Percentiles rank a stretch among this genome's conserved stretches.
These are phyloP conservation scores for Polygonum aviculare DNA, from an alignment of 148 eudicot species.

Conservation along the genomic window DNA sequence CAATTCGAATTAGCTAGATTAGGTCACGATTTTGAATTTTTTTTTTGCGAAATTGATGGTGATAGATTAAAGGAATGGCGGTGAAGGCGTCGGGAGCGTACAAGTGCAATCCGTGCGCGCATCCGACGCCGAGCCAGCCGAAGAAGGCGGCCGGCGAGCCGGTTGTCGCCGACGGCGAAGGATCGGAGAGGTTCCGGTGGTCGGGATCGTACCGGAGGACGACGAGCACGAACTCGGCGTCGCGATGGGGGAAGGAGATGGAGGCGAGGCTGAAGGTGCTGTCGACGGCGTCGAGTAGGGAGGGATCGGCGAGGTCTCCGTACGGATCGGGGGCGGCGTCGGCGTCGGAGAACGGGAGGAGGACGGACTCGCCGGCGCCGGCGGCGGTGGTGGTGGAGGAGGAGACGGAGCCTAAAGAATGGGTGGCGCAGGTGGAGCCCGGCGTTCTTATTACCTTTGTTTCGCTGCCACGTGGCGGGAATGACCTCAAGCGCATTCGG, in stretches of 20 bases:
- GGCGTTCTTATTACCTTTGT: slow-evolving; percentile 90
- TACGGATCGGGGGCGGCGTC: slow-evolving; percentile 12
- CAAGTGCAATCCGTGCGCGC: slow-evolving; percentile 53
- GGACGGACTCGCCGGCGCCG: slow-evolving; percentile 51
- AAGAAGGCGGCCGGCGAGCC: slow-evolving; percentile 22
- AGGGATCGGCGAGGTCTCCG: slow-evolving; percentile 30
- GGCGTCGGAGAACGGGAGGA: slow-evolving; percentile 47
- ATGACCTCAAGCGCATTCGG: slow-evolving; percentile 88
- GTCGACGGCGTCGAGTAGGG: slow-evolving; percentile 38
- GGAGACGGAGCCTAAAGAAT: slow-evolving; percentile 90
- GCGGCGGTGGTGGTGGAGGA: slow-evolving; percentile 71
- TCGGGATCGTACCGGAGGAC: slow-evolving; percentile 45
- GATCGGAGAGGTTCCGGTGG: slow-evolving; percentile 52
- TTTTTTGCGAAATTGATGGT: background rate
- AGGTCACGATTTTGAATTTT: background rate
- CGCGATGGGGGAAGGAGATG: slow-evolving; percentile 88
- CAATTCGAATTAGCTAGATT: background rate
- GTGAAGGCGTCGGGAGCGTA: slow-evolving; percentile 82
- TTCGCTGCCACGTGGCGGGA: slow-evolving; percentile 89
- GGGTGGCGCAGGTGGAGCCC: slow-evolving; percentile 99
- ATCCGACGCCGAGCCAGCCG: slow-evolving; percentile 16
- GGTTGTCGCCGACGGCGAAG: slow-evolving; percentile 19
- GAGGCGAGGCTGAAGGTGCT: slow-evolving; percentile 92
- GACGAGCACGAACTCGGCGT: slow-evolving; percentile 58
- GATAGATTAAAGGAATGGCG: slow-evolving; percentile 74